Evolutionary conservation across 2,329 filamentous ascomycete species (phyloP).

Genomic region (Microdochium paspali): DNA sequence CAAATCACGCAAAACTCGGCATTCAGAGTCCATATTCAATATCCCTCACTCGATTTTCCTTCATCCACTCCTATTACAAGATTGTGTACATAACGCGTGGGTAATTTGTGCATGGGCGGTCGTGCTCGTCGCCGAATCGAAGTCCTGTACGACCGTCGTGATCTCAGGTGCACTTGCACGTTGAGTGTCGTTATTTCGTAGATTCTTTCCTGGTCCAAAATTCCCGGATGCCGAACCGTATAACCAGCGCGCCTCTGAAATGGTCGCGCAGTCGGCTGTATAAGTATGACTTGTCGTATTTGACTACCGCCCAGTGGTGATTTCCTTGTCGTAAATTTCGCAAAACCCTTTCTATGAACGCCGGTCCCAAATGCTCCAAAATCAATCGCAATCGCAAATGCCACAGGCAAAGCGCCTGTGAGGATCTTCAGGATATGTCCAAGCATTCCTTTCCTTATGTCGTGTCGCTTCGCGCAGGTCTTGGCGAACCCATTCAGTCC

Average conservation of each 20-base stretch:
- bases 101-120: neutral
- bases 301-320: neutral
- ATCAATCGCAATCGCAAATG: neutral
- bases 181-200: neutral
- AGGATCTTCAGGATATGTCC: neutral
- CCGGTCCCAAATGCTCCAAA: constrained; percentile 6
- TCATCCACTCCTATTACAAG: neutral
- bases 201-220: neutral
- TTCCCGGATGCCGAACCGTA: neutral
- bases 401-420: neutral
- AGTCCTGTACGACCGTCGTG: neutral
- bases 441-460: neutral
- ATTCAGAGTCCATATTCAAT: neutral
- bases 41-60: neutral
- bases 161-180: neutral
- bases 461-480: neutral
- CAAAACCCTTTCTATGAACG: constrained; percentile 2
- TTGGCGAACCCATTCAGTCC: constrained; percentile 14
- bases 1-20: neutral
- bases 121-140: neutral
- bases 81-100: neutral
- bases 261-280: neutral
- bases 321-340: neutral
- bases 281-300: neutral
- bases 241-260: neutral